These are phyloP conservation scores for Calonectria hawksworthii DNA, from an alignment of 2,329 filamentous ascomycete species.

Conservation along the genomic window DNA sequence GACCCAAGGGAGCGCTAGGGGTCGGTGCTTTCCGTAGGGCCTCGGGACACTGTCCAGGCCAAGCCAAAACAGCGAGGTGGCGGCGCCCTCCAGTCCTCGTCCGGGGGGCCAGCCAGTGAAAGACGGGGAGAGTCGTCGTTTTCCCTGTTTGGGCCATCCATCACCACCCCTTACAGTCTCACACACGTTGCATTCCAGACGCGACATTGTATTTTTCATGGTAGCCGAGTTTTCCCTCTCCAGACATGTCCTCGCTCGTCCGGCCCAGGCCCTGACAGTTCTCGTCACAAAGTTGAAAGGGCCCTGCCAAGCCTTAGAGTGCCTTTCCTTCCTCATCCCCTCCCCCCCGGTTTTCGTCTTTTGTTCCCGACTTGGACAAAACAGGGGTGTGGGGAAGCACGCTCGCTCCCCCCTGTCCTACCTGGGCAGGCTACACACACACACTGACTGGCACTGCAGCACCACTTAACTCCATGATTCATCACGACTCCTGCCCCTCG, in stretches of 20 bases:
- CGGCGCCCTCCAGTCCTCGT: neutral
- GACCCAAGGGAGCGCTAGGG: neutral
- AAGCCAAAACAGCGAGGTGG: constrained; percentile 1
- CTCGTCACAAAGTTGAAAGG: neutral
- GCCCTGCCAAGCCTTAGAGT: constrained; percentile 2
- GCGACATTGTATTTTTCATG: neutral
- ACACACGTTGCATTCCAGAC: constrained; percentile 2
- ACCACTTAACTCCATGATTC: neutral
- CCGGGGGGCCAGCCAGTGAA: neutral
- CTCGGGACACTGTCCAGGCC: neutral
- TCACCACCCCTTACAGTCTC: neutral
- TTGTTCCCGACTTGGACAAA: neutral
- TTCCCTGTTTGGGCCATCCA: neutral
- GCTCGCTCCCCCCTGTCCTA: neutral
- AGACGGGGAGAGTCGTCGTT: neutral
- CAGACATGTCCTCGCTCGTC: neutral
- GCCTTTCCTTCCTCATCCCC: neutral
- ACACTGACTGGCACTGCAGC: neutral
- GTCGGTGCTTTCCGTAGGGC: constrained; percentile 3
- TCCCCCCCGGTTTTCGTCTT: constrained; percentile 3
- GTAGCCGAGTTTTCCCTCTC: neutral
- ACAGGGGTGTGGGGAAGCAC: neutral
- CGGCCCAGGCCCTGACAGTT: neutral
- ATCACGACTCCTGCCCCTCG: neutral
- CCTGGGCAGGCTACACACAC: neutral